phyloP scores from a whole-genome alignment of 208 protist genomes.

The Leishmania mexicana region DNA sequence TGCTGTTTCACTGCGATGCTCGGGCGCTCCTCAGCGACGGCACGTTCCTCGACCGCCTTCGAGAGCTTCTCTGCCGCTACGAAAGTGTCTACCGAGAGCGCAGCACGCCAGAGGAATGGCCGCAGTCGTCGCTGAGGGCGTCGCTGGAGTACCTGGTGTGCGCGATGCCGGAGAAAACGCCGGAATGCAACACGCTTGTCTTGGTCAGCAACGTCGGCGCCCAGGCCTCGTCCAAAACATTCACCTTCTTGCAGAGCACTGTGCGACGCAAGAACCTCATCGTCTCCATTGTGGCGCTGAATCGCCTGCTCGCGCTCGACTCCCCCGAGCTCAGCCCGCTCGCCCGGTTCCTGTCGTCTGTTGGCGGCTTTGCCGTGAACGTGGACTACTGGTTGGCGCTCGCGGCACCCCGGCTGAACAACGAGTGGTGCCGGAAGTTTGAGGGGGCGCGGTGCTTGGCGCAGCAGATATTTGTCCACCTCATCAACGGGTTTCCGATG shows the following conservation, averaged over 20 bases:
- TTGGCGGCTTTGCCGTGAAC: conserved; percentile 81
- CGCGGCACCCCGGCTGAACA: conserved; percentile 58
- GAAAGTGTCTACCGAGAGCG: conserved; percentile 64
- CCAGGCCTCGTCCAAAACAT: conserved; percentile 42
- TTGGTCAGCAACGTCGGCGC: conserved; percentile 63
- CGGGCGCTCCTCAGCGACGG: conserved; percentile 47
- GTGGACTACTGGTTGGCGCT: conserved; percentile 87
- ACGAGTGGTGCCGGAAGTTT: conserved; percentile 82
- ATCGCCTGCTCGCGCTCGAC: conserved; percentile 59
- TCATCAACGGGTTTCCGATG: conserved; percentile 81
- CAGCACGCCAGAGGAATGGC: conserved; percentile 46
- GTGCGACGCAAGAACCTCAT: conserved; percentile 89
- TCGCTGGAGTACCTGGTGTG: conserved; percentile 76
- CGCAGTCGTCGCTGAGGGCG: conserved; percentile 48
- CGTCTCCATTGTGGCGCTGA: conserved; percentile 73
- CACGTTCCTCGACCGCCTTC: conserved; percentile 53
- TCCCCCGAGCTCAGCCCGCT: conserved; percentile 65
- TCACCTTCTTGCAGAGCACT: conserved; percentile 68
- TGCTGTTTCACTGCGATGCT: conserved; percentile 65
- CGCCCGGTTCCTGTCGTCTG: conserved; percentile 66
- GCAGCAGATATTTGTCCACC: conserved; percentile 89
- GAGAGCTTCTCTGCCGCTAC: conserved; percentile 53
- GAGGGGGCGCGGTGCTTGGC: conserved; percentile 81
- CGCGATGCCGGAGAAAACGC: conserved; percentile 55
- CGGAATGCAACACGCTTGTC: conserved; percentile 74